Base-by-base conservation (phyloP, 306 rosid species). In the Comarum palustre region DNA sequence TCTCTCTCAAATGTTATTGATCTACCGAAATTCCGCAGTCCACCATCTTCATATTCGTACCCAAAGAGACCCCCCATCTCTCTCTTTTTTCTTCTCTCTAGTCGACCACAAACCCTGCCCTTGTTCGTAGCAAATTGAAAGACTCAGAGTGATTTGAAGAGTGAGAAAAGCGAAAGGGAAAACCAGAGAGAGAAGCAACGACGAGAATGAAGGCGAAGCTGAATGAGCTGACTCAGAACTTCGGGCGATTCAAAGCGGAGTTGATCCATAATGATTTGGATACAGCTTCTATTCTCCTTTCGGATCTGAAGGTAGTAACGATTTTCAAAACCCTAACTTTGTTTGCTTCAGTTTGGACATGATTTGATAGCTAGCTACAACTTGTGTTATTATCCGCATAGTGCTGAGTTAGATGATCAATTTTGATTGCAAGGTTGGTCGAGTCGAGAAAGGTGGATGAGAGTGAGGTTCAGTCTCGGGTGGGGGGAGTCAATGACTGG, bases 171-270 rank as follows among this genome's bases (percentile, higher is more conserved):
- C 43, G 27, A 25, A 59, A 14, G 34, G 54, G 39, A 20, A 60
- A 57, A 62, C 13, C 80, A 17, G 81, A 46, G 66, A 64, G 66
- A 67, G 27, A 46, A 47, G 36, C 34, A 15, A 69, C 51, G 34
- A 5, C 13, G 8, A 38, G 65, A 6, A 89, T 93, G 97, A 89
- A 91, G 83, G 94, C 94, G 36, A 91, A 89, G 86, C 66, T 93
- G 0, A 85, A 87, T 2, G 96, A 91, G 75, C 90, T 86, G 29
- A 80, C 89, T 3, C 97, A 91, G 86, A 82, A 73, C 62, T 89
- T 91, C 62, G 94, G 84, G 79, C 94, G 94, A 65, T 89, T 91
- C 62, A 93, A 93, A 72, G 94, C 98, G 0, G 90, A 92, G 1
- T 74, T 80, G 72, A 41, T 60, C 11, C 76, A 94, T 66, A 85